These are phyloP conservation scores for Irpex sp. DNA, from an alignment of 1,284 basidiomycete genomes.

Conservation along the genomic window DNA sequence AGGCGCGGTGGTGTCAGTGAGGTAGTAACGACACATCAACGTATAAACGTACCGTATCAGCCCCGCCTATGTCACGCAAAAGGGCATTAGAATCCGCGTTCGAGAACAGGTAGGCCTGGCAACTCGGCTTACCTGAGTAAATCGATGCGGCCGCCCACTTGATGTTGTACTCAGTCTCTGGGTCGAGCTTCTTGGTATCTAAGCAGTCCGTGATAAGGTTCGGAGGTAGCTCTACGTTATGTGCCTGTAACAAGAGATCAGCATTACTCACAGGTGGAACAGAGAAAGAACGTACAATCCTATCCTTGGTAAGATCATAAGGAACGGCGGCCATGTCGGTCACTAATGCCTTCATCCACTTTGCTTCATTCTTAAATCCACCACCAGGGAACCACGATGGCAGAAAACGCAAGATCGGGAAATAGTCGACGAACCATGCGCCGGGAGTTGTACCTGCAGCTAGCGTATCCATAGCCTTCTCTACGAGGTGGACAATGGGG, in stretches of 20 bases:
- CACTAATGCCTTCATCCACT: not conserved
- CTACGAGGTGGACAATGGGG: slow-evolving; percentile 24
- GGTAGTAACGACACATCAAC: not conserved
- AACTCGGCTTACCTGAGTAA: not conserved
- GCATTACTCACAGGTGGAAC: not conserved
- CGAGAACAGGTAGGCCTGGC: not conserved
- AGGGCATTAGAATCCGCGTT: not conserved
- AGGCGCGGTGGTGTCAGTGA: not conserved
- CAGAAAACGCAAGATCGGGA: slow-evolving; percentile 23
- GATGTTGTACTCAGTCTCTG: slow-evolving; percentile 6
- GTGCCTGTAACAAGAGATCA: not conserved
- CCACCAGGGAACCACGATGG: not conserved
- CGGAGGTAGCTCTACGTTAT: not conserved
- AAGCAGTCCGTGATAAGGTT: slow-evolving; percentile 4
- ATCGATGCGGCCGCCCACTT: slow-evolving; percentile 9
- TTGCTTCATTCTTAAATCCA: not conserved
- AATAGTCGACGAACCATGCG: slow-evolving; percentile 27
- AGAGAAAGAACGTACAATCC: not conserved
- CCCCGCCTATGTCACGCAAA: slow-evolving; percentile 18
- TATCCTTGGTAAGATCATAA: not conserved
- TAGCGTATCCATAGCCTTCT: slow-evolving; percentile 25
- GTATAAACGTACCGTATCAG: slow-evolving; percentile 24
- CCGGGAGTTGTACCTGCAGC: slow-evolving; percentile 22
- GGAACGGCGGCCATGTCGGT: slow-evolving; percentile 1
- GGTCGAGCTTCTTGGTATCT: slow-evolving; percentile 1